phyloP scores from a whole-genome alignment of 108 stramenopile species.

The Cylindrotheca fusiformis region DNA sequence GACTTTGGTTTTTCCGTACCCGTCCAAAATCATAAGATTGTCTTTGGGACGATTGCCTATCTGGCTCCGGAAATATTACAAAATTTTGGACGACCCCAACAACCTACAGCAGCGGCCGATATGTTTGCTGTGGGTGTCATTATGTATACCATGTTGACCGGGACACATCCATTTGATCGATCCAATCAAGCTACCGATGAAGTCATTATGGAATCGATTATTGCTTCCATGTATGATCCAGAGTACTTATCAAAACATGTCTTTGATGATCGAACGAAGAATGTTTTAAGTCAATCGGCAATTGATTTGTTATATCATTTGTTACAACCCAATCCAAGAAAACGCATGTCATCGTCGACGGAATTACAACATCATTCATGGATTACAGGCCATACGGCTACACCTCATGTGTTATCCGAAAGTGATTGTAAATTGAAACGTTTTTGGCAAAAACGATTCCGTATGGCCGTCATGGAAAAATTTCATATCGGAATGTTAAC shows the following conservation, averaged over 20 bases:
- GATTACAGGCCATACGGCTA: slow-evolving; percentile 27
- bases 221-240: background rate
- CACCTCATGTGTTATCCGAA: slow-evolving; percentile 6
- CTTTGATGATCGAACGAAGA: slow-evolving; percentile 25
- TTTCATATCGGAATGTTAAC: slow-evolving; percentile 37
- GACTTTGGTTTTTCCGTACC: slow-evolving; percentile 29
- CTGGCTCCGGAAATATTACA: slow-evolving; percentile 24
- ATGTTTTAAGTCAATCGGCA: slow-evolving; percentile 21
- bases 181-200: slow-evolving; percentile 4
- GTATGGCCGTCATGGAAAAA: slow-evolving; percentile 7
- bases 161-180: slow-evolving; percentile 29
- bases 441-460: slow-evolving; percentile 15
- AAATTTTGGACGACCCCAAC: background rate
- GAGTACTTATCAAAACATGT: slow-evolving; percentile 15
- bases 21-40: slow-evolving; percentile 9
- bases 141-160: slow-evolving; percentile 82
- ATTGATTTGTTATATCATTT: slow-evolving; percentile 20
- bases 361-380: slow-evolving; percentile 34
- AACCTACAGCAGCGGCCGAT: slow-evolving; percentile 40
- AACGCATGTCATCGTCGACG: slow-evolving; percentile 11
- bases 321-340: slow-evolving; percentile 27
- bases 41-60: slow-evolving; percentile 24
- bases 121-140: slow-evolving; percentile 94
- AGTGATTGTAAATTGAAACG: slow-evolving; percentile 4
- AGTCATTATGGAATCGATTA: background rate